phyloP scores from a whole-genome alignment of 768 basidiomycete genomes.

The Termitomyces sp. region DNA sequence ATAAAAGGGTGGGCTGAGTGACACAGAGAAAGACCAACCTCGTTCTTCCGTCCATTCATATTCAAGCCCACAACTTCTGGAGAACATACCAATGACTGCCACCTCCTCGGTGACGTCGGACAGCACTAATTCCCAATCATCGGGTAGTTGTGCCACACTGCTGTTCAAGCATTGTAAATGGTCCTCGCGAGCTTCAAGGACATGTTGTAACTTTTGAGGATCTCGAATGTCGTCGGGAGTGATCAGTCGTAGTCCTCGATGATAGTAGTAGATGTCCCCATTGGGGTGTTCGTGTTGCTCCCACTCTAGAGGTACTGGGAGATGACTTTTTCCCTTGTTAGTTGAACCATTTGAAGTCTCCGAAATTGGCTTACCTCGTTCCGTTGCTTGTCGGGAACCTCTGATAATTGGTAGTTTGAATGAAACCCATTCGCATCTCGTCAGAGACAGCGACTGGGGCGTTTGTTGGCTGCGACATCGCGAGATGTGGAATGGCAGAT shows the following conservation, averaged over 20 bases:
- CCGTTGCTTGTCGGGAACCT: conserved; percentile 10
- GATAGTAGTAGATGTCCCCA: conserved; percentile 42
- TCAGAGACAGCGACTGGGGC: background rate
- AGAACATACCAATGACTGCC: conserved; percentile 36
- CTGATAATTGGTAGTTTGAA: conserved; percentile 18
- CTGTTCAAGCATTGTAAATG: conserved; percentile 31
- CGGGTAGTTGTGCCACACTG: conserved; percentile 26
- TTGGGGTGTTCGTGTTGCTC: conserved; percentile 37
- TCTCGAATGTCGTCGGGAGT: conserved; percentile 38
- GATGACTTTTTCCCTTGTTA: conserved; percentile 4
- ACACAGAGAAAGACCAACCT: conserved; percentile 19
- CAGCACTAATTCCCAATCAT: conserved; percentile 38
- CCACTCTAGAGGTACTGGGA: conserved; percentile 26
- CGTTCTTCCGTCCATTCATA: conserved; percentile 34
- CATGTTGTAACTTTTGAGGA: conserved; percentile 25
- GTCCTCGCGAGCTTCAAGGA: conserved; percentile 33
- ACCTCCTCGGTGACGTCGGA: conserved; percentile 31
- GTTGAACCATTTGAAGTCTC: background rate
- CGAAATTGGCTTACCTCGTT: conserved; percentile 10
- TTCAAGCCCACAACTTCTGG: conserved; percentile 25
- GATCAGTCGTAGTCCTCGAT: conserved; percentile 30
- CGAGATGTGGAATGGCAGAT: conserved; percentile 6
- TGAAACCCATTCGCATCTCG: conserved; percentile 14
- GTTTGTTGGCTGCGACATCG: conserved; percentile 4
- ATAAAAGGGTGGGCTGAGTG: background rate